Base-by-base conservation (phyloP, 805 yeast species). In the Hanseniaspora hatyaiensis region DNA sequence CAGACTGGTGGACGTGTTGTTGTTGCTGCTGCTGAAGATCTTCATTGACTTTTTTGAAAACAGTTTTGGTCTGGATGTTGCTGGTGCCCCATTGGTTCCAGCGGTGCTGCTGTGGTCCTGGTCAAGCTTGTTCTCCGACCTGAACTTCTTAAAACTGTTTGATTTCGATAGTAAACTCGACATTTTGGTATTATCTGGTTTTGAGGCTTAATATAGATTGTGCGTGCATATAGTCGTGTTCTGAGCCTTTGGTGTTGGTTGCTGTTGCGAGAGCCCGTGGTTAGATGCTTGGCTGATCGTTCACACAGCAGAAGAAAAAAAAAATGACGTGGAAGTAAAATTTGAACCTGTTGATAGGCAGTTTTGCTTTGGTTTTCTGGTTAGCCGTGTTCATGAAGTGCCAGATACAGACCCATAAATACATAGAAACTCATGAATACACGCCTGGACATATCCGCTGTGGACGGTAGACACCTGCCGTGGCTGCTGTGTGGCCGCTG, bases 31-130 rank as follows among this genome's bases (percentile, higher is more conserved):
- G n/a, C 47, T 28, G 16, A 43, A 43, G 5, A 43, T 3, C 24
- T 36, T 43, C 12, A 43, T 34, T 3, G 47, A 43, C 15, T 43
- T 43, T 9, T 43, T 43, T 4, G 47, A 43, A 22, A 43, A 43
- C n/a, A 43, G 16, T 31, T 43, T 43, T 11, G 47, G 47, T 23
- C 26, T 34, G n/a, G 39, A 36, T n/a, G 19, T 1, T 22, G 16
- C 34, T 34, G 8, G 9, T 8, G 23, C 29, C 3, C 2, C 24
- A 24, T 24, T 23, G 11, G 19, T 8, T 6, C 12, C 15, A 16
- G 32, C 13, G 32, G 13, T 23, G 11, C 23, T 15, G 13, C 29
- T 34, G 30, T 42, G n/a, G n/a, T n/a, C 47, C n/a, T 6, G 24
- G 16, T 43, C 40, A 1, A 15, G 22, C 5, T 28, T 18, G 18